These are phyloP conservation scores for Candida sphagnicola DNA, from an alignment of 805 yeast species.

Conservation along the genomic window DNA sequence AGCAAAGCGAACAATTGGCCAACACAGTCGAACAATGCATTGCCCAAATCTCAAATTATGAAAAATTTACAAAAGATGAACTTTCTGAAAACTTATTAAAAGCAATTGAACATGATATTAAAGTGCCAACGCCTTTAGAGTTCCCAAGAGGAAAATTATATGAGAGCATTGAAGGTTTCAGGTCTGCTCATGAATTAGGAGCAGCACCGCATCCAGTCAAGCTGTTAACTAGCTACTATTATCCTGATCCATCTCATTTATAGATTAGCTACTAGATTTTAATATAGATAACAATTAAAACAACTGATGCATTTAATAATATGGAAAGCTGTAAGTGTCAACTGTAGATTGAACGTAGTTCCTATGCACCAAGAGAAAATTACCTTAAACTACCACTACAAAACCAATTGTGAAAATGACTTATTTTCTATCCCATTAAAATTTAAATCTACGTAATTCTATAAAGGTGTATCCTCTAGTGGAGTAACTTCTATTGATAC, in stretches of 20 bases:
- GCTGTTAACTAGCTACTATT: slow-evolving; percentile 21
- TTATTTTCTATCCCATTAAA: too few species aligned
- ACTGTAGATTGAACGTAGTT: too few species aligned
- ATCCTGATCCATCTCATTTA: slow-evolving; percentile 18
- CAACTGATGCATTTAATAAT: too few species aligned
- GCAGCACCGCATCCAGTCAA: slow-evolving; percentile 56
- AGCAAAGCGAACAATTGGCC: slow-evolving; percentile 5
- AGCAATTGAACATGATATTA: slow-evolving; percentile 14
- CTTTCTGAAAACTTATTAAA: slow-evolving; percentile 7
- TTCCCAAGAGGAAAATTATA: slow-evolving; percentile 51
- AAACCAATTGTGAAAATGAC: too few species aligned
- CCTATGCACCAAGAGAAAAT: too few species aligned
- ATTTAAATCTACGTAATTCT: too few species aligned
- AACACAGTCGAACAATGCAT: slow-evolving; percentile 3
- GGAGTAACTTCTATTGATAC: too few species aligned
- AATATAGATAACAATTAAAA: too few species aligned
- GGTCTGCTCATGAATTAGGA: slow-evolving; percentile 49
- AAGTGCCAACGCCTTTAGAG: slow-evolving; percentile 28
- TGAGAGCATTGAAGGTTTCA: slow-evolving; percentile 50
- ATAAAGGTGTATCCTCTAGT: too few species aligned
- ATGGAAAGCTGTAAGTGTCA: too few species aligned
- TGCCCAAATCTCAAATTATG: slow-evolving; percentile 1
- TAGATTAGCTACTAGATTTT: slow-evolving; percentile 3
- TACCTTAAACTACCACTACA: too few species aligned
- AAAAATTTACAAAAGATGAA: background rate